Percentiles rank a stretch among this genome's conserved stretches.
phyloP scores from a whole-genome alignment of 768 basidiomycete species.

The Rhodotorula diobovata region DNA sequence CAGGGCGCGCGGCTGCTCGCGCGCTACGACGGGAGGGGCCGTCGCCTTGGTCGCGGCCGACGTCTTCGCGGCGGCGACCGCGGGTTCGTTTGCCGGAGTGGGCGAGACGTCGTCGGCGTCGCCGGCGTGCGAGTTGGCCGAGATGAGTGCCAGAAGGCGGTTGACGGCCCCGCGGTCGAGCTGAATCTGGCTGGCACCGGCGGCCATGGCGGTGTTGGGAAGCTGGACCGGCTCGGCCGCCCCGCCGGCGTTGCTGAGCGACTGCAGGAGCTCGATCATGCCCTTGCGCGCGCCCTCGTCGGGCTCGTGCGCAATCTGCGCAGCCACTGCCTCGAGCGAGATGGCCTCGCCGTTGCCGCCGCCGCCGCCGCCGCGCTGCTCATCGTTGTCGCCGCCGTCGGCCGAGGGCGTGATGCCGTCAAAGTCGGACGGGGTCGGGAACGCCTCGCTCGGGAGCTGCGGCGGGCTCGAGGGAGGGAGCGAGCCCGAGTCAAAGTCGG shows the following conservation, averaged over 20 bases:
- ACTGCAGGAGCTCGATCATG: conserved; percentile 22
- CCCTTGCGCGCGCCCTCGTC: conserved; percentile 21
- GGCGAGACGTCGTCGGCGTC: background rate
- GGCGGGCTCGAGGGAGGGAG: conserved; percentile 36
- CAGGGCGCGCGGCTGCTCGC: background rate
- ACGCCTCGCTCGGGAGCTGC: conserved; percentile 27
- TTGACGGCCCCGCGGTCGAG: conserved; percentile 35
- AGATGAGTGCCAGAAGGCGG: conserved; percentile 27
- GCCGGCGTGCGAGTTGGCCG: background rate
- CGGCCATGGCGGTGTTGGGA: background rate
- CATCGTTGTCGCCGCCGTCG: conserved; percentile 31
- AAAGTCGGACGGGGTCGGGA: conserved; percentile 35
- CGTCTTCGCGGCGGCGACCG: background rate
- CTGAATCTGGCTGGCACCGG: conserved; percentile 8
- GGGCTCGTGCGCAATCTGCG: conserved; percentile 28
- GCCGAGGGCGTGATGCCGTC: conserved; percentile 36
- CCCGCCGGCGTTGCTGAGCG: conserved; percentile 3
- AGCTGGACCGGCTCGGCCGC: background rate
- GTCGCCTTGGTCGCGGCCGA: background rate
- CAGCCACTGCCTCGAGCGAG: conserved; percentile 19
- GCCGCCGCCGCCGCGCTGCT: background rate
- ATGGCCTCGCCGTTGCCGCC: background rate
- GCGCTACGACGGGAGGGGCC: background rate
- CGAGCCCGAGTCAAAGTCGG: conserved; percentile 27
- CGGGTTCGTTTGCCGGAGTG: background rate